Conservation (phyloP, 2,329 filamentous ascomycete species). For the Diaporthe citriasiana region DNA sequence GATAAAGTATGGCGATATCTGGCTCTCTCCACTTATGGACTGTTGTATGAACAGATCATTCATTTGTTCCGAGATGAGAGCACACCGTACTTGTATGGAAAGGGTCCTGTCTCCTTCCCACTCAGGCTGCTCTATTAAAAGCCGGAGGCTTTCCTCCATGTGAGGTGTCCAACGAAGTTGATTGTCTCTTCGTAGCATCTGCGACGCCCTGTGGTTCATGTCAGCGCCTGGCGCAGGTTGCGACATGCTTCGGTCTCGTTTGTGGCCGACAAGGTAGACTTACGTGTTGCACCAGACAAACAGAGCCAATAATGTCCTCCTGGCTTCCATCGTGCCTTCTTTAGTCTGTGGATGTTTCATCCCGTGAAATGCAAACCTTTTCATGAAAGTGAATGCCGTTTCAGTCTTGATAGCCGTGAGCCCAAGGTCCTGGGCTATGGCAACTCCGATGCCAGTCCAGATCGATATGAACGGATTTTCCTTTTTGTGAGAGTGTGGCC, state of each 20-base stretch:
- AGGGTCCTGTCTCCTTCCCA: constrained; percentile 65
- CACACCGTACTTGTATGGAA: constrained; percentile 56
- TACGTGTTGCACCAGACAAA: constrained; percentile 60
- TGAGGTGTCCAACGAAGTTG: constrained; percentile 69
- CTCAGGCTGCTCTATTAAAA: constrained; percentile 61
- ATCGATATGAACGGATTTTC: constrained; percentile 61
- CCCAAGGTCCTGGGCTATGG: constrained; percentile 62
- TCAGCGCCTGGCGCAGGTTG: constrained; percentile 15
- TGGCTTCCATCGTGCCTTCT: constrained; percentile 63
- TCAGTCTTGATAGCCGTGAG: constrained; percentile 57
- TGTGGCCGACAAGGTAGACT: constrained; percentile 24
- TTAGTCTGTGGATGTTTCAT: constrained; percentile 44
- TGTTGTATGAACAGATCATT: constrained; percentile 37
- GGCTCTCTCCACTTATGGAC: constrained; percentile 37
- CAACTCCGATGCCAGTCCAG: constrained; percentile 58
- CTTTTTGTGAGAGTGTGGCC: constrained; percentile 55
- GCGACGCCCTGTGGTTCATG: constrained; percentile 44
- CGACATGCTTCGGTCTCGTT: neutral
- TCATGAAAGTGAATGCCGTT: constrained; percentile 52
- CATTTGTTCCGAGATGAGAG: constrained; percentile 56
- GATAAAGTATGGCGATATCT: constrained; percentile 45
- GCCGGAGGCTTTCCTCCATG: constrained; percentile 69
- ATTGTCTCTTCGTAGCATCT: constrained; percentile 61
- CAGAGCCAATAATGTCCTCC: constrained; percentile 62
- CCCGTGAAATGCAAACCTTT: constrained; percentile 41